Evolutionary conservation across 352 stramenopile genomes (phyloP).

Genomic region (Peronospora destructor): DNA sequence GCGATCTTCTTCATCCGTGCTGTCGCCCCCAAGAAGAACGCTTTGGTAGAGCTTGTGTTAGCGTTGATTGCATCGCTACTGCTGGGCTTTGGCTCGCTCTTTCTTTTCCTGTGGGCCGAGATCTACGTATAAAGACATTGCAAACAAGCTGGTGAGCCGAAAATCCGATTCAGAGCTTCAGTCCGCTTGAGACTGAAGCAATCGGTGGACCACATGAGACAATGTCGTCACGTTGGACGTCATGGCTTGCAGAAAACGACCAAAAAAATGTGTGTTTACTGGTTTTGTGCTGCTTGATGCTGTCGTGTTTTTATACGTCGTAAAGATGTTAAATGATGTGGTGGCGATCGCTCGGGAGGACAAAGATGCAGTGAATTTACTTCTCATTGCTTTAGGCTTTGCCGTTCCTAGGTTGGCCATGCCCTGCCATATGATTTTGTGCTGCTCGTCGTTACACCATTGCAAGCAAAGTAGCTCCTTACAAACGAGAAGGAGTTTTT

Average conservation of each 20-base stretch:
- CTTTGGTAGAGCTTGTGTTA: constrained; percentile 57
- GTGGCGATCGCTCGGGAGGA: constrained; percentile 16
- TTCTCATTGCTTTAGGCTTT: constrained; percentile 33
- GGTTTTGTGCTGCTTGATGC: constrained; percentile 23
- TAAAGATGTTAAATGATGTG: constrained; percentile 1
- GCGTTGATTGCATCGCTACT: constrained; percentile 63
- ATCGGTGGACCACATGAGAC: neutral
- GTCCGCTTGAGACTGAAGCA: constrained; percentile 14
- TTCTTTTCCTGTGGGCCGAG: constrained; percentile 84
- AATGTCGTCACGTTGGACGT: neutral
- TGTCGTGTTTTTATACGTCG: constrained; percentile 16
- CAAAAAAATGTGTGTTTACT: constrained; percentile 34
- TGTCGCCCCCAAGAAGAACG: constrained; percentile 72
- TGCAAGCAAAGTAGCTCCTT: constrained; percentile 19
- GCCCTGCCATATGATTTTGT: constrained; percentile 12
- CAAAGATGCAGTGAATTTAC: constrained; percentile 18
- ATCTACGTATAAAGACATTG: constrained; percentile 70
- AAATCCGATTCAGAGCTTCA: neutral
- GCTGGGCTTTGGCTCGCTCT: constrained; percentile 75
- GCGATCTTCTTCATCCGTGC: constrained; percentile 77
- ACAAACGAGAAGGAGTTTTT: constrained; percentile 17
- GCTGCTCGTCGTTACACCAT: constrained; percentile 14
- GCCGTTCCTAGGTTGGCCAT: constrained; percentile 31
- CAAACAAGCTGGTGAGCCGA: constrained; percentile 1
- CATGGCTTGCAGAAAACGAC: constrained; percentile 15